Conservation (phyloP, 1,284 basidiomycete genomes). For the Rhodotorula mucilaginosa region DNA sequence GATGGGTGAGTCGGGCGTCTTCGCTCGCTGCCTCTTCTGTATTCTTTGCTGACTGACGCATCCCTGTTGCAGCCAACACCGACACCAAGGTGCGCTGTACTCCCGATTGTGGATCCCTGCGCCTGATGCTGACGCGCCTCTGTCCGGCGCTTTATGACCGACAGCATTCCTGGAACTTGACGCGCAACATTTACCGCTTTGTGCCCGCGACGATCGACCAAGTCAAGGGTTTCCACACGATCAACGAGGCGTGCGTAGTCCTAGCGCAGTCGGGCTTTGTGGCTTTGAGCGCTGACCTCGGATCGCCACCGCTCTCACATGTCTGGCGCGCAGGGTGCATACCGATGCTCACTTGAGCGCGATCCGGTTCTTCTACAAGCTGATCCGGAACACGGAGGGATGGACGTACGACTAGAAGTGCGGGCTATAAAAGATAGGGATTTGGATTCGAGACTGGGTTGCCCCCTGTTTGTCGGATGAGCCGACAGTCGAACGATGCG, state of each 20-base stretch:
- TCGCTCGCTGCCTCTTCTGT: slow-evolving; percentile 5
- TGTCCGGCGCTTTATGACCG: slow-evolving; percentile 16
- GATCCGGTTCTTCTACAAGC: slow-evolving; percentile 54
- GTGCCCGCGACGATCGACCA: slow-evolving; percentile 49
- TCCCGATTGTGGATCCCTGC: background rate
- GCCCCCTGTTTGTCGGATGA: background rate
- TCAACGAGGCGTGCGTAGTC: slow-evolving; percentile 50
- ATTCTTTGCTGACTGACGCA: background rate
- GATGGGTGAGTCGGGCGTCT: slow-evolving; percentile 52
- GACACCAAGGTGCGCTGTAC: slow-evolving; percentile 51
- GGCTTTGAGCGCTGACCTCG: background rate
- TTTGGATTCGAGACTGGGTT: background rate
- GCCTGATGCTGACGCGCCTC: background rate
- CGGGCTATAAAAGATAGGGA: too few species aligned
- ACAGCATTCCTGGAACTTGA: slow-evolving; percentile 55
- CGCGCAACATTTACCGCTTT: slow-evolving; percentile 57
- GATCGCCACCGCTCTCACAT: background rate
- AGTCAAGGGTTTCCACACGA: slow-evolving; percentile 61
- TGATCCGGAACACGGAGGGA: slow-evolving; percentile 52
- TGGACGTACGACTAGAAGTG: background rate
- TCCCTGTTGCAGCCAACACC: slow-evolving; percentile 43
- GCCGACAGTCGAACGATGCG: background rate
- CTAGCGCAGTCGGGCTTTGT: background rate
- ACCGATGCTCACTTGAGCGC: slow-evolving; percentile 52
- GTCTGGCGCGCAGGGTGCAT: slow-evolving; percentile 18